phyloP scores from a whole-genome alignment of 352 stramenopile genomes.

The Phytophthora nicotianae region DNA sequence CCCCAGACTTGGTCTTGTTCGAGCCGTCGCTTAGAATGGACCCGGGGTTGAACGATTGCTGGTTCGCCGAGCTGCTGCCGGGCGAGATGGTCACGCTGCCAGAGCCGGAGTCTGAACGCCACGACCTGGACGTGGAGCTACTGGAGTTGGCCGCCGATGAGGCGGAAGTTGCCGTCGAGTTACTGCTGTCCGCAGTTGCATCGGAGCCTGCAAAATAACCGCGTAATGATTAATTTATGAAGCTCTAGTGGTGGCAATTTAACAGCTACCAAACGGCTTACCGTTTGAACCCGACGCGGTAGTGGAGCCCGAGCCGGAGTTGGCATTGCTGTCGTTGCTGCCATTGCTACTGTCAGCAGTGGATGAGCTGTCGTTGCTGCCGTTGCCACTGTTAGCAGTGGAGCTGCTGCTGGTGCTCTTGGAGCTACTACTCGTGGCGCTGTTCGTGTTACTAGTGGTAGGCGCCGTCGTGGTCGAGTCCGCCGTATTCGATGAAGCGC shows the following conservation, averaged over 20 bases:
- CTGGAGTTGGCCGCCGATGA: conserved; percentile 9
- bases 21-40: conserved; percentile 38
- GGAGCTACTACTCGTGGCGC: conserved; percentile 12
- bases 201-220: conserved; percentile 33
- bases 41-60: conserved; percentile 46
- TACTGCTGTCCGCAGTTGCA: conserved; percentile 17
- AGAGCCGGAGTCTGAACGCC: conserved; percentile 24
- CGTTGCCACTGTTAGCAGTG: conserved; percentile 1
- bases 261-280: conserved; percentile 24
- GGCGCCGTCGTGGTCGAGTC: conserved; percentile 12
- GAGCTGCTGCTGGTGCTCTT: conserved; percentile 15
- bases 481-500: conserved; percentile 7
- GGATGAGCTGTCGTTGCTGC: conserved; percentile 5
- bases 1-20: conserved; percentile 1
- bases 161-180: conserved; percentile 7
- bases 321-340: conserved; percentile 24
- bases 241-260: conserved; percentile 3
- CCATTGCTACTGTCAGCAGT: conserved; percentile 3
- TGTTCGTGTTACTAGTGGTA: conserved; percentile 10
- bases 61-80: conserved; percentile 37
- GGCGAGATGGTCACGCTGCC: conserved; percentile 20
- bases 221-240: conserved; percentile 21
- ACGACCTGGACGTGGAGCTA: conserved; percentile 22
- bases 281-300: conserved; percentile 13
- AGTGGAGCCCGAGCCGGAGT: not conserved